These are phyloP conservation scores for Aspergillus olivimuriae DNA, from an alignment of 495 filamentous ascomycete species.

Conservation along the genomic window DNA sequence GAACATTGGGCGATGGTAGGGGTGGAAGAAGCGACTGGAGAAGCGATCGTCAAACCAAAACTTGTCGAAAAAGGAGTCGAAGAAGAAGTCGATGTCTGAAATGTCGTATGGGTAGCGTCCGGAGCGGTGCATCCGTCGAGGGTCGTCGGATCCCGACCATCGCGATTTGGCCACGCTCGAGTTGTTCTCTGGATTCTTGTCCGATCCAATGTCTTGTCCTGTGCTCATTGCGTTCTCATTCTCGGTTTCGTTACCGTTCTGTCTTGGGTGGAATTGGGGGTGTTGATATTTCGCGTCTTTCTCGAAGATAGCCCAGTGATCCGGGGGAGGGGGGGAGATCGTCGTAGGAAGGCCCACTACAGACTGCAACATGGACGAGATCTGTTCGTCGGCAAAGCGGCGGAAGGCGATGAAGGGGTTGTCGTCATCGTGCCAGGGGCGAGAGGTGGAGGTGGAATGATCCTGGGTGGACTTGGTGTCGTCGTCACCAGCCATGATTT, in stretches of 20 bases:
- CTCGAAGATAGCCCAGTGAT: constrained; percentile 31
- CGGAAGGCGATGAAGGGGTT: constrained; percentile 58
- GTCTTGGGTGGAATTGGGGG: constrained; percentile 15
- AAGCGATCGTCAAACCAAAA: constrained; percentile 27
- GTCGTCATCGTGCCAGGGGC: constrained; percentile 24
- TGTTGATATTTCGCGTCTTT: constrained; percentile 25
- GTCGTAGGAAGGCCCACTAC: constrained; percentile 43
- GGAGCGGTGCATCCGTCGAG: constrained; percentile 7
- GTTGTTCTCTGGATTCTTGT: constrained; percentile 3
- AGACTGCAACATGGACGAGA: constrained; percentile 48
- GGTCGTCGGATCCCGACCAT: constrained; percentile 12
- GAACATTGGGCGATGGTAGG: constrained; percentile 20
- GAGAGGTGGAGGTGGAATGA: constrained; percentile 10
- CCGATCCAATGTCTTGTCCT: constrained; percentile 5
- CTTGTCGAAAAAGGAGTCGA: constrained; percentile 33
- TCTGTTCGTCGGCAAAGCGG: constrained; percentile 52
- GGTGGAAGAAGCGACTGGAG: constrained; percentile 24
- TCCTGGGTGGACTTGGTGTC: constrained; percentile 14
- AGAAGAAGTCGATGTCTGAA: constrained; percentile 19
- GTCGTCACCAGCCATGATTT: constrained; percentile 28
- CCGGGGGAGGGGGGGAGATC: constrained; percentile 21
- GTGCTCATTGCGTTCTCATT: constrained; percentile 7
- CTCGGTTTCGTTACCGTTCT: constrained; percentile 10
- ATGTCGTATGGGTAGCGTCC: constrained; percentile 5
- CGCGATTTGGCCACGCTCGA: too few species aligned